Evolutionary conservation across 495 filamentous ascomycete genomes (phyloP).

Genomic region (Xylaria curta): DNA sequence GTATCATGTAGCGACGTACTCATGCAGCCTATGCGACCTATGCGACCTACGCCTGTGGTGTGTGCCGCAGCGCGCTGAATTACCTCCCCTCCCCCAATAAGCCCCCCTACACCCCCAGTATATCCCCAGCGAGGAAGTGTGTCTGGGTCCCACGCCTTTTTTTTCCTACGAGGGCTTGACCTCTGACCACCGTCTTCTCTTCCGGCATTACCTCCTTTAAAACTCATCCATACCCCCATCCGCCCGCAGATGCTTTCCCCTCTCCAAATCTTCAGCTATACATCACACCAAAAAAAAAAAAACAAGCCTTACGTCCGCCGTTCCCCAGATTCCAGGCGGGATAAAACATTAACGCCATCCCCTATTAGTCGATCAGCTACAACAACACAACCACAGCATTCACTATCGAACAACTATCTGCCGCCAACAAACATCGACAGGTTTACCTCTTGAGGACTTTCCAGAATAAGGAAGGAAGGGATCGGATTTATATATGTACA

Average conservation of each 20-base stretch:
- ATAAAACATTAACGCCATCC: not conserved
- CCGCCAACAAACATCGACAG: not conserved
- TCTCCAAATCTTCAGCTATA: constrained; percentile 35
- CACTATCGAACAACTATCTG: not conserved
- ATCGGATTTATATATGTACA: not conserved
- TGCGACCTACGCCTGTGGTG: not conserved
- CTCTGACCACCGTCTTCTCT: constrained; percentile 33
- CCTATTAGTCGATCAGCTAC: not conserved
- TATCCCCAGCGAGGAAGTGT: constrained; percentile 26
- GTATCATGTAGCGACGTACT: constrained; percentile 22
- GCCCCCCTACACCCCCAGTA: constrained; percentile 23
- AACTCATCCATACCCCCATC: constrained; percentile 42
- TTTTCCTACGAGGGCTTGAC: constrained; percentile 22
- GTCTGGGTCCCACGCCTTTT: constrained; percentile 19
- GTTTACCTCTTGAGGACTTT: not conserved
- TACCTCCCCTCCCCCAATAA: constrained; percentile 3
- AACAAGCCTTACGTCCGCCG: constrained; percentile 19
- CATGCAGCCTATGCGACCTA: not conserved
- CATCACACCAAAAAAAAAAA: constrained; percentile 33
- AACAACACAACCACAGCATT: not conserved
- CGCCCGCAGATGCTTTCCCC: constrained; percentile 37
- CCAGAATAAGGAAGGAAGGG: not conserved
- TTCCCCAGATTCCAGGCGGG: constrained; percentile 26
- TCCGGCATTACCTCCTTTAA: constrained; percentile 42
- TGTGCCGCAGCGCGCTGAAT: constrained; percentile 15